These are phyloP conservation scores for Phytophthora constricta DNA, from an alignment of 352 stramenopile genomes.

Conservation along the genomic window DNA sequence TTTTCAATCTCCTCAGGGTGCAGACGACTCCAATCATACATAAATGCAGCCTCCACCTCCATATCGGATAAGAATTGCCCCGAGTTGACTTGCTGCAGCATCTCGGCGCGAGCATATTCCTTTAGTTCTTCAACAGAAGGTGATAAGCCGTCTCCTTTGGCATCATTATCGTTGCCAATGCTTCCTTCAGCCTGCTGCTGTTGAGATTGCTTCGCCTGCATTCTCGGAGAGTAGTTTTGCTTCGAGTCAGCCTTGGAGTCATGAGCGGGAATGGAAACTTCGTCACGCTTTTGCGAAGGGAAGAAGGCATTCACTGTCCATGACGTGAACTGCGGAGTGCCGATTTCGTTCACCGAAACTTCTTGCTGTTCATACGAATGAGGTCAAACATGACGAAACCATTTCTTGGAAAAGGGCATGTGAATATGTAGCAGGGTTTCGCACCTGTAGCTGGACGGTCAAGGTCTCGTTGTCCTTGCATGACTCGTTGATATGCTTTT, in stretches of 20 bases:
- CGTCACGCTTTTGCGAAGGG: constrained; percentile 37
- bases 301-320: constrained; percentile 77
- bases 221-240: background rate
- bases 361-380: constrained; percentile 70
- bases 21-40: constrained; percentile 78
- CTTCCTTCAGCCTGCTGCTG: constrained; percentile 12
- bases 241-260: constrained; percentile 25
- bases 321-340: constrained; percentile 62
- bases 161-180: constrained; percentile 28
- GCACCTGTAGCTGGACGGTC: constrained; percentile 73
- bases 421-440: too few species aligned
- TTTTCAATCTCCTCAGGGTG: constrained; percentile 55
- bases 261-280: constrained; percentile 3
- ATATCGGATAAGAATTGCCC: constrained; percentile 82
- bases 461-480: constrained; percentile 81
- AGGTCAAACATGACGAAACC: too few species aligned
- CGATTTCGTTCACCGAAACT: constrained; percentile 85
- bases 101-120: constrained; percentile 67
- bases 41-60: constrained; percentile 80
- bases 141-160: constrained; percentile 26
- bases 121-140: constrained; percentile 58
- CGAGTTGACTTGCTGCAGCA: constrained; percentile 79
- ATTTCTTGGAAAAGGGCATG: too few species aligned
- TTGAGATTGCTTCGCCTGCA: constrained; percentile 9
- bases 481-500: constrained; percentile 61